Evolutionary conservation across 768 basidiomycete genomes (phyloP).

Genomic region (Collybia sp.): DNA sequence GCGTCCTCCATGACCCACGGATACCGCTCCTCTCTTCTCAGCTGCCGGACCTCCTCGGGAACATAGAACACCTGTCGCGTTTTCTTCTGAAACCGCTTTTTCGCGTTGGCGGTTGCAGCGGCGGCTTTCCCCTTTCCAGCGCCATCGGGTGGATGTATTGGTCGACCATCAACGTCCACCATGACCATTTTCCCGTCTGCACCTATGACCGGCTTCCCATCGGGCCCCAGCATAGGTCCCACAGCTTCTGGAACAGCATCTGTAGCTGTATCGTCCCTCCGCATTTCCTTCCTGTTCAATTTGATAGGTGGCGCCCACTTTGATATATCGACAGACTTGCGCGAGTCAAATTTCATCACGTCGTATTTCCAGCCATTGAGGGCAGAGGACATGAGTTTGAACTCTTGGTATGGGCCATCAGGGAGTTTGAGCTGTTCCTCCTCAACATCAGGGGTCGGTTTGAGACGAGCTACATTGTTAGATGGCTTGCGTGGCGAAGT

Average conservation of each 20-base stretch:
- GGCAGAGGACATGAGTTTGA: conserved; percentile 71
- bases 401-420: conserved; percentile 69
- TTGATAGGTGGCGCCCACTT: conserved; percentile 74
- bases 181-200: conserved; percentile 73
- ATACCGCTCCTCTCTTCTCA: conserved; percentile 81
- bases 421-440: conserved; percentile 51
- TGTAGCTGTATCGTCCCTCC: conserved; percentile 37
- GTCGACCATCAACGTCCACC: conserved; percentile 75
- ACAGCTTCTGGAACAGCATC: conserved; percentile 46
- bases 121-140: conserved; percentile 40
- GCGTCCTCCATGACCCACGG: conserved; percentile 92
- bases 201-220: conserved; percentile 83
- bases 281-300: conserved; percentile 81
- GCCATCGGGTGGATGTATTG: conserved; percentile 41
- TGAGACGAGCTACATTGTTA: conserved; percentile 33
- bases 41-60: conserved; percentile 70
- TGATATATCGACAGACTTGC: conserved; percentile 65
- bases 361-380: conserved; percentile 90
- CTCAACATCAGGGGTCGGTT: conserved; percentile 30
- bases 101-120: conserved; percentile 31
- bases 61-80: conserved; percentile 79
- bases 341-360: conserved; percentile 86
- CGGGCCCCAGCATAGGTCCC: conserved; percentile 71
- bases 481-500: conserved; percentile 33
- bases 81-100: conserved; percentile 82